phyloP scores from a whole-genome alignment of 306 rosid species.

The Malus domestica region ASM211411v1 NC_041800.1:31743733-31744232 shows the following conservation, averaged over 20 bases:
- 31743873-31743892: background rate
- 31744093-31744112: slow-evolving; percentile 97
- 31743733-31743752: slow-evolving; percentile 99
- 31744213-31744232: slow-evolving; percentile 93
- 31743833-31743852: background rate
- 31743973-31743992: background rate
- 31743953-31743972: background rate
- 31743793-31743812: background rate
- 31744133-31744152: slow-evolving; percentile 86
- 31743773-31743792: slow-evolving; percentile 10
- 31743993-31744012: slow-evolving; percentile 6
- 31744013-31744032: slow-evolving; percentile 35
- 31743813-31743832: background rate
- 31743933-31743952: background rate
- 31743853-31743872: background rate
- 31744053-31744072: slow-evolving; percentile 90
- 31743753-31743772: slow-evolving; percentile 92
- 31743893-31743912: background rate
- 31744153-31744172: slow-evolving; percentile 93
- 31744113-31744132: slow-evolving; percentile 90
- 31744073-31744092: slow-evolving; percentile 96
- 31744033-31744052: slow-evolving; percentile 99
- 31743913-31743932: background rate
- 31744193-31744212: slow-evolving; percentile 88
- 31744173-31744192: slow-evolving; percentile 88